These are phyloP conservation scores for Nakaseomyces sp. DNA, from an alignment of 1,139 yeast genomes.

Conservation along the genomic window DNA sequence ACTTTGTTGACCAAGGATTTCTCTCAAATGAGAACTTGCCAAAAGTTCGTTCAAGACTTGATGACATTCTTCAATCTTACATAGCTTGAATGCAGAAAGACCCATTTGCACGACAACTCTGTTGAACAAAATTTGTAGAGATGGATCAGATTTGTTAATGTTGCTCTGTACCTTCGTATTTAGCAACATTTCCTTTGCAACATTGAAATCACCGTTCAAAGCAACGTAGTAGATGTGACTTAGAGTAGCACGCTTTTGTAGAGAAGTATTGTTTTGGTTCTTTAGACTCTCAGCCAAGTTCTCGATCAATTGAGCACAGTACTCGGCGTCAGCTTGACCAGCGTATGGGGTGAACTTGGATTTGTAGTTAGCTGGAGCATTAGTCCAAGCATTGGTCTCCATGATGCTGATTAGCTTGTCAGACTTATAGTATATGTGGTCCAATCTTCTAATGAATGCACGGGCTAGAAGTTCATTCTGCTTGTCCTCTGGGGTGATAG, in stretches of 20 bases:
- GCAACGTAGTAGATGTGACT: slow-evolving; percentile 87
- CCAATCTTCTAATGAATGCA: slow-evolving; percentile 75
- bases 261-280: slow-evolving; percentile 56
- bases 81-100: slow-evolving; percentile 87
- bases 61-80: slow-evolving; percentile 79
- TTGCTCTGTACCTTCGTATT: slow-evolving; percentile 76
- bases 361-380: slow-evolving; percentile 31
- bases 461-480: slow-evolving; percentile 62
- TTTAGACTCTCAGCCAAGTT: slow-evolving; percentile 56
- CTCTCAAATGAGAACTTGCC: slow-evolving; percentile 79
- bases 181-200: slow-evolving; percentile 82
- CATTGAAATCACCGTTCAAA: slow-evolving; percentile 69
- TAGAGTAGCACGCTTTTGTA: slow-evolving; percentile 77
- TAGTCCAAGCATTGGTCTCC: slow-evolving; percentile 67
- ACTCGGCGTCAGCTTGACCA: slow-evolving; percentile 28
- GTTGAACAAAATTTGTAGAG: slow-evolving; percentile 85
- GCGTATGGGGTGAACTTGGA: slow-evolving; percentile 26
- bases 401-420: slow-evolving; percentile 57
- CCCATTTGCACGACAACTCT: slow-evolving; percentile 95
- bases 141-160: slow-evolving; percentile 76
- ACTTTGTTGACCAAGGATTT: slow-evolving; percentile 83
- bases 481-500: slow-evolving; percentile 43
- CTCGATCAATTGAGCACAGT: slow-evolving; percentile 52
- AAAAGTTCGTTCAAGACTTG: slow-evolving; percentile 84
- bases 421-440: slow-evolving; percentile 91